Evolutionary conservation across 106 monocot species (phyloP).

Genomic region (Dioscorea alata): DNA sequence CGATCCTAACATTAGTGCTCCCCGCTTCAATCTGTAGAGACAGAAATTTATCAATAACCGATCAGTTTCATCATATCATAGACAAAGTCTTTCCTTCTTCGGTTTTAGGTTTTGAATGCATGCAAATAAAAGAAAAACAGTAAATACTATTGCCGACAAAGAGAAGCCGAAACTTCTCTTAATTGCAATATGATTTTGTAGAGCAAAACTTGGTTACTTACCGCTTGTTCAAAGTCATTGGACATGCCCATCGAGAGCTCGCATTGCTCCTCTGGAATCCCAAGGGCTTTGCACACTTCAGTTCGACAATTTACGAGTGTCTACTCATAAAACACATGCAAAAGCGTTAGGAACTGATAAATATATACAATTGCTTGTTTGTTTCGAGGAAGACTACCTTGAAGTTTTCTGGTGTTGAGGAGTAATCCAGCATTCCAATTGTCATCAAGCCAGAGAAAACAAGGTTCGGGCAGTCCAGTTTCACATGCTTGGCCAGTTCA

Average conservation of each 20-base stretch:
- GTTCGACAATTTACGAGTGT: slow-evolving; percentile 40
- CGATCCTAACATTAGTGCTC: slow-evolving; percentile 41
- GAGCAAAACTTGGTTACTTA: slow-evolving; percentile 13
- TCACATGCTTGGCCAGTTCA: slow-evolving; percentile 72
- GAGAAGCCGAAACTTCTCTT: neutral
- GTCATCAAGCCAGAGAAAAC: slow-evolving; percentile 91
- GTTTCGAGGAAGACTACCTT: slow-evolving; percentile 23
- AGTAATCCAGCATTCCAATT: slow-evolving; percentile 73
- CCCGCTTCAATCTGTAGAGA: slow-evolving; percentile 39
- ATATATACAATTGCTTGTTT: neutral
- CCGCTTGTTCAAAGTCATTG: slow-evolving; percentile 69
- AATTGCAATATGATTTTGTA: neutral
- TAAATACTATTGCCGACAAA: neutral
- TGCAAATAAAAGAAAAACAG: too few species aligned
- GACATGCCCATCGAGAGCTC: slow-evolving; percentile 90
- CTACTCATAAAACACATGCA: slow-evolving; percentile 14
- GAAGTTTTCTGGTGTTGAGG: slow-evolving; percentile 91
- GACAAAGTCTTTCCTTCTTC: neutral
- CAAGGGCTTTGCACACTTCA: slow-evolving; percentile 54
- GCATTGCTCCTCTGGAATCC: slow-evolving; percentile 58
- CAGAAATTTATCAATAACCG: neutral
- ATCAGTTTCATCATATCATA: neutral
- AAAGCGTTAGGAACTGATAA: neutral
- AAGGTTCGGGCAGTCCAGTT: slow-evolving; percentile 62
- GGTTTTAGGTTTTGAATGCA: too few species aligned